These are phyloP conservation scores for Lavandula angustifolia DNA, from an alignment of 257 asterid genomes.

Conservation along the genomic window DNA sequence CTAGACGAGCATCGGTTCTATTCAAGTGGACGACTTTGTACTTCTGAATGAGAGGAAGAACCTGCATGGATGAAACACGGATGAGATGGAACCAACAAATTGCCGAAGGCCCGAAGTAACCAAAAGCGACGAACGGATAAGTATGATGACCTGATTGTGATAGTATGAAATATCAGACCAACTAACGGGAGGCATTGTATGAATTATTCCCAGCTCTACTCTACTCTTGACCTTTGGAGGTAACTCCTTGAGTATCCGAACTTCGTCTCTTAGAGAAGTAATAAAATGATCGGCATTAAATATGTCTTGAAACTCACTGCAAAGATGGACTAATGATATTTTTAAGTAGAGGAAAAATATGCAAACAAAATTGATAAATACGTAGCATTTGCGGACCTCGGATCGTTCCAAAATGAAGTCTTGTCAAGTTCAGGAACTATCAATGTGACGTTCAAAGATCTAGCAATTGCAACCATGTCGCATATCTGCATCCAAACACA, in stretches of 20 bases:
- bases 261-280: constrained; percentile 92
- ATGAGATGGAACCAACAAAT: constrained; percentile 9
- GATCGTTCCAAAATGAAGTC: constrained; percentile 97
- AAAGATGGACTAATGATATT: constrained; percentile 13
- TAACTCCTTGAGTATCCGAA: constrained; percentile 83
- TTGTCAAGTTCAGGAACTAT: constrained; percentile 94
- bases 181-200: constrained; percentile 86
- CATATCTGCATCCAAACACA: constrained; percentile 62
- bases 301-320: constrained; percentile 88
- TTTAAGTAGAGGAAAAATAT: not conserved
- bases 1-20: constrained; percentile 88
- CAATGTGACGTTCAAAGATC: constrained; percentile 84
- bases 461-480: constrained; percentile 96
- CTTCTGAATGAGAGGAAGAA: constrained; percentile 85
- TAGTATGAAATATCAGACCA: constrained; percentile 96
- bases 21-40: constrained; percentile 90
- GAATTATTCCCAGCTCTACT: constrained; percentile 73
- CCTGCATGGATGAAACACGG: constrained; percentile 46
- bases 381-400: constrained; percentile 52
- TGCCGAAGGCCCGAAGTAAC: constrained; percentile 32
- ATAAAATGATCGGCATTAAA: constrained; percentile 94
- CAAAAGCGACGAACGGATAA: constrained; percentile 34
- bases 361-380: constrained; percentile 1
- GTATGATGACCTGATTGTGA: constrained; percentile 61
- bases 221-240: constrained; percentile 85